These are phyloP conservation scores for Umbelopsis sp. DNA, from an alignment of 192 early-diverging fungal genomes.

Conservation along the genomic window DNA sequence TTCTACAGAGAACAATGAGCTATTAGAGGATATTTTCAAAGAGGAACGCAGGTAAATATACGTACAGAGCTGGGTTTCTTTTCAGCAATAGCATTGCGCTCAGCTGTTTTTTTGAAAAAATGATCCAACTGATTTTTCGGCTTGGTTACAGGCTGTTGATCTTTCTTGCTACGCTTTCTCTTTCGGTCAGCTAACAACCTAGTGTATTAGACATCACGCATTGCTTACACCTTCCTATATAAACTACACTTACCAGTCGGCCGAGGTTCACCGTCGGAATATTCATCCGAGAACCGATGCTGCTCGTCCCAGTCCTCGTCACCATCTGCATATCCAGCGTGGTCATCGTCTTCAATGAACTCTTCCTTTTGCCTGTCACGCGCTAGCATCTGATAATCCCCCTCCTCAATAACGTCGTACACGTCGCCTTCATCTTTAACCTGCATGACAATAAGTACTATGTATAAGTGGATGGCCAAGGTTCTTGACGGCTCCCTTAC, in stretches of 20 bases:
- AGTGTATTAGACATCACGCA: neutral
- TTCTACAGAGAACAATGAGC: neutral
- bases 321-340: conserved; percentile 63
- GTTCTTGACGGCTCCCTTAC: neutral
- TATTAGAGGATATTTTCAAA: neutral
- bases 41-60: neutral
- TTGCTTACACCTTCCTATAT: neutral
- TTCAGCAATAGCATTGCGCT: neutral
- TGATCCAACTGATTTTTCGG: conserved; percentile 3
- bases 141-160: conserved; percentile 16
- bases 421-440: conserved; percentile 43
- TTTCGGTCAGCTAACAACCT: conserved; percentile 8
- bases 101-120: neutral
- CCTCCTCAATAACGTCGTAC: conserved; percentile 68
- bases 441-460: conserved; percentile 17
- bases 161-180: conserved; percentile 29
- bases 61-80: neutral
- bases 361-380: conserved; percentile 43
- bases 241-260: neutral
- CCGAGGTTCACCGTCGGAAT: conserved; percentile 41
- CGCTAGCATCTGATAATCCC: conserved; percentile 45
- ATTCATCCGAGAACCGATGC: conserved; percentile 48
- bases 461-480: neutral
- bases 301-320: conserved; percentile 56
- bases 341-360: conserved; percentile 72